phyloP scores from a whole-genome alignment of 208 protist genomes.

The Herpetomonas tarakana region DNA sequence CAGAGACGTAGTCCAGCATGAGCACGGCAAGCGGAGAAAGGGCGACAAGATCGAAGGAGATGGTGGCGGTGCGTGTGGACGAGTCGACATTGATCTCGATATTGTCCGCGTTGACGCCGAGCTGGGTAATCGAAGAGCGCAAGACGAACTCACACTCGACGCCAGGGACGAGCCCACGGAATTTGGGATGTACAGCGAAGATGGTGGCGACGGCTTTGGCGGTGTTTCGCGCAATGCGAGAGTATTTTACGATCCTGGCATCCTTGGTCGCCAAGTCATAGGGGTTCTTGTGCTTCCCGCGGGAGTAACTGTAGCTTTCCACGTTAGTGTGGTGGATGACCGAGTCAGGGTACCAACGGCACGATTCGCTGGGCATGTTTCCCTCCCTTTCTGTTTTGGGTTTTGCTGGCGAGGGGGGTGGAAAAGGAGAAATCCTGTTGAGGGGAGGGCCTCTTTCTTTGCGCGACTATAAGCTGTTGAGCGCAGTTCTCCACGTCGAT shows the following conservation, averaged over 20 bases:
- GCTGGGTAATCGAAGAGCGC: slow-evolving; percentile 86
- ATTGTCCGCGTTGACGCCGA: slow-evolving; percentile 84
- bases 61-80: slow-evolving; percentile 23
- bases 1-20: slow-evolving; percentile 78
- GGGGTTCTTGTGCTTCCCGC: slow-evolving; percentile 62
- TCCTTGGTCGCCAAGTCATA: slow-evolving; percentile 80
- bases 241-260: slow-evolving; percentile 40
- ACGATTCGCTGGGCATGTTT: slow-evolving; percentile 47
- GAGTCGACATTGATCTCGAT: slow-evolving; percentile 53
- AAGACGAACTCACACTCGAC: slow-evolving; percentile 79
- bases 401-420: not conserved
- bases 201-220: slow-evolving; percentile 41
- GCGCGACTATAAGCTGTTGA: too few relatives aligned
- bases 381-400: not conserved
- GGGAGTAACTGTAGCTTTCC: slow-evolving; percentile 65
- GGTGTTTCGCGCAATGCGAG: slow-evolving; percentile 24
- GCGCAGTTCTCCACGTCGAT: too few relatives aligned
- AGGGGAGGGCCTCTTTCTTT: too few relatives aligned
- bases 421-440: too few relatives aligned
- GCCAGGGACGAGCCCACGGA: slow-evolving; percentile 62
- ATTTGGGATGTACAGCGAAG: slow-evolving; percentile 61
- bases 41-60: slow-evolving; percentile 66
- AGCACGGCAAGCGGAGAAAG: slow-evolving; percentile 80
- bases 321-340: slow-evolving; percentile 54
- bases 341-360: slow-evolving; percentile 83